Conservation (phyloP, 2,329 filamentous ascomycete species). For the Alternaria rosae region DNA sequence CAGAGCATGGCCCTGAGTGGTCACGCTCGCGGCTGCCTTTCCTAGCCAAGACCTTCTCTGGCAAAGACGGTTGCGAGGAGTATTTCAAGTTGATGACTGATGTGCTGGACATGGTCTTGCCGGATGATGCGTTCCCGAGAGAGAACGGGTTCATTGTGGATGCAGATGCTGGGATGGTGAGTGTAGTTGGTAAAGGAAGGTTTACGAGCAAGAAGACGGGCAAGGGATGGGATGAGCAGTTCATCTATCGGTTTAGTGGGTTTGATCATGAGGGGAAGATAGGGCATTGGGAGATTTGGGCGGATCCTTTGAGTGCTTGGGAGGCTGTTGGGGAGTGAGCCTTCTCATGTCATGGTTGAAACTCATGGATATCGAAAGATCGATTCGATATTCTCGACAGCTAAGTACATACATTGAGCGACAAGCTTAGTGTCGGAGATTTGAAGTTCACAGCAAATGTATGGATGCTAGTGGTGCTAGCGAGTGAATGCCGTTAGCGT, state of each 20-base stretch:
- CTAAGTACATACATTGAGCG: not conserved
- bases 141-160: slow-evolving; percentile 48
- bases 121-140: slow-evolving; percentile 42
- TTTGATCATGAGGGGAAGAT: slow-evolving; percentile 51
- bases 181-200: slow-evolving; percentile 44
- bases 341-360: not conserved
- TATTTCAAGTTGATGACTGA: slow-evolving; percentile 50
- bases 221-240: slow-evolving; percentile 51
- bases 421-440: not conserved
- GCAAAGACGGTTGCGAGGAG: slow-evolving; percentile 44
- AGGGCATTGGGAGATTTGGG: slow-evolving; percentile 56
- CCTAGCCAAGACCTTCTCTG: slow-evolving; percentile 48
- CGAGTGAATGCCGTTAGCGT: slow-evolving; percentile 11
- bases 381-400: not conserved
- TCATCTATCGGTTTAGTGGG: slow-evolving; percentile 52
- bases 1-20: slow-evolving; percentile 54
- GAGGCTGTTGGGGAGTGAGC: slow-evolving; percentile 44
- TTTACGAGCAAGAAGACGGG: slow-evolving; percentile 51
- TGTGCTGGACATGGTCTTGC: slow-evolving; percentile 45
- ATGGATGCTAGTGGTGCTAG: not conserved
- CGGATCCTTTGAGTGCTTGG: slow-evolving; percentile 55
- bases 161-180: slow-evolving; percentile 45
- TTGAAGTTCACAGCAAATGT: not conserved
- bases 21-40: slow-evolving; percentile 49
- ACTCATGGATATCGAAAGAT: not conserved